These are phyloP conservation scores for Cornus controversa DNA, from an alignment of 148 eudicot genomes.

Conservation along the genomic window DNA sequence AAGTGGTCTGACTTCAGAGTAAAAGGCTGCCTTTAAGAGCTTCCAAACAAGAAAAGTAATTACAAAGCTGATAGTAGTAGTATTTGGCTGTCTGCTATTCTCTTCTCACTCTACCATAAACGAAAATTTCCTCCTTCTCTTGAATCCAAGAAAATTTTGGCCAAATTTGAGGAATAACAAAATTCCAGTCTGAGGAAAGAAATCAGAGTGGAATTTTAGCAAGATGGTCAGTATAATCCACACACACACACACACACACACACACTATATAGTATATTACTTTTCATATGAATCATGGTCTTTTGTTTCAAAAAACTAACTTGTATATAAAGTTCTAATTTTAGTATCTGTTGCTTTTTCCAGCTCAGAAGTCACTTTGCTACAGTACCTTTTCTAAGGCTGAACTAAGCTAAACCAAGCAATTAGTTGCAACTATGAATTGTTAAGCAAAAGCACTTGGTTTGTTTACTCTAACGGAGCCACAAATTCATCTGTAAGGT, in stretches of 20 bases:
- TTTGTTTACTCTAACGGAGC: neutral
- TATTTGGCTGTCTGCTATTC: neutral
- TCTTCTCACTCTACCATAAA: neutral
- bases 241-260: too few relatives aligned
- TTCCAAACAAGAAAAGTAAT: conserved; percentile 40
- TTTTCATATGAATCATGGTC: too few relatives aligned
- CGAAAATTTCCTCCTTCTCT: conserved; percentile 1
- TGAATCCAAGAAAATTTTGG: neutral
- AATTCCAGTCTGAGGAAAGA: neutral
- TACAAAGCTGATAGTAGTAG: conserved; percentile 8
- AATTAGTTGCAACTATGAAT: neutral
- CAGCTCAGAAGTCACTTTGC: neutral
- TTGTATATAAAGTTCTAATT: too few relatives aligned
- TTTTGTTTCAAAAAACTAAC: too few relatives aligned
- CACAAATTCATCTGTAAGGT: neutral
- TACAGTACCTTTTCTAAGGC: neutral
- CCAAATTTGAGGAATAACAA: conserved; percentile 5
- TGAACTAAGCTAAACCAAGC: conserved; percentile 4
- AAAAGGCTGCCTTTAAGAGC: conserved; percentile 25
- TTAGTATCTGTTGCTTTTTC: neutral
- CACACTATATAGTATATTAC: too few relatives aligned
- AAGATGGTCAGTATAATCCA: neutral
- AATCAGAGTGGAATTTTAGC: conserved; percentile 4
- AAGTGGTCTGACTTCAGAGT: neutral
- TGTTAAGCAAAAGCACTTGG: neutral